Evolutionary conservation across 805 yeast genomes (phyloP), one percentile per base, ranked within the genome.

Genomic region (Komagataella mondaviorum): DNA sequence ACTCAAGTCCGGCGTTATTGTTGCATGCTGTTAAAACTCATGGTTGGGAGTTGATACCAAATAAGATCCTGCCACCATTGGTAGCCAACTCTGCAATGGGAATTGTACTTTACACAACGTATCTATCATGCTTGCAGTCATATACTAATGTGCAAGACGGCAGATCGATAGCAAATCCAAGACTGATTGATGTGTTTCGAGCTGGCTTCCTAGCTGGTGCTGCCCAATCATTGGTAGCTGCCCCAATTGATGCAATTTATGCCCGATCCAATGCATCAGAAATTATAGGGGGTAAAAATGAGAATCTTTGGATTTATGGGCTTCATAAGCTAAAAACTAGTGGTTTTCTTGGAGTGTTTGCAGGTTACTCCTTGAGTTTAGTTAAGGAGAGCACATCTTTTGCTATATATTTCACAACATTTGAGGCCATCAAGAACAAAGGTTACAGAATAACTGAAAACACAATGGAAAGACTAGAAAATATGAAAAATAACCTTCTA

Each of bases 61-160:
- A 87, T 54, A 84, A 82, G 54, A 81, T 89, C 1, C 65, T 90
- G 20, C 98, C 97, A 2, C 98, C 97, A 1, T 67, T 91, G 47
- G 55, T 90, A 1, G 95, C 95, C 14, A 91, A 91, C 62, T 85
- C 95, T 14, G 83, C 85, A n/a, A 83, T 95, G 1, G 97, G 98
- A 1, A 68, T 88, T 6, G 85, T 89, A 1, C 70, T 91, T 14
- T 91, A 91, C 63, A 85, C 95, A 0, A 77, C 96, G 0, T 91
- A 91, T 61, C 71, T 90, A 56, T 71, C 80, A 0, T 65, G 78
- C 1, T 63, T 84, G 45, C 76, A 71, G 51, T 59, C 60, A 51
- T 67, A 67, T 46, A 69, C 63, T 39, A 55, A 52, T 6, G 47
- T 51, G 3, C 57, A 59, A 47, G 51, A 53, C 3, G 58, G 59